These are phyloP conservation scores for Pelargonium fulgidum DNA, from an alignment of 441 rosid species.

Conservation along the genomic window DNA sequence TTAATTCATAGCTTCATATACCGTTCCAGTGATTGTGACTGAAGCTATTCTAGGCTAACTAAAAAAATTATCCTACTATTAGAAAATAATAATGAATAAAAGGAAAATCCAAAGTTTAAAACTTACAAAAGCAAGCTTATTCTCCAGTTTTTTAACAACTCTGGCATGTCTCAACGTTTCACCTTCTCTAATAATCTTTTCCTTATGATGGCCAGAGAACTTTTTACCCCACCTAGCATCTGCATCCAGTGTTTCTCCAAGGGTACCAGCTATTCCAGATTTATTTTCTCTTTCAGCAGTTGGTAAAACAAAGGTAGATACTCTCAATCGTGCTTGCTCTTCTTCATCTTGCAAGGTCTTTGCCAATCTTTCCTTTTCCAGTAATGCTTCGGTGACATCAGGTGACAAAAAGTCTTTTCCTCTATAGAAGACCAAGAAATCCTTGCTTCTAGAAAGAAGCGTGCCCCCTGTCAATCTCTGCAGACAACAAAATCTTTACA, in stretches of 20 bases:
- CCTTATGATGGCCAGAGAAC: conserved; percentile 42
- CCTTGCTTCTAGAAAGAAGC: conserved; percentile 79
- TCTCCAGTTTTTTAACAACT: conserved; percentile 65
- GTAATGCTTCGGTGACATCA: conserved; percentile 65
- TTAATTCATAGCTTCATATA: conserved; percentile 7
- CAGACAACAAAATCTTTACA: conserved; percentile 26
- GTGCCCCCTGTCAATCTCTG: conserved; percentile 88
- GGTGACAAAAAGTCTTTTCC: conserved; percentile 77
- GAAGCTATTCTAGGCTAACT: background rate
- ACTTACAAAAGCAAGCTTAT: conserved; percentile 72
- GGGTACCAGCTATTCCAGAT: conserved; percentile 65
- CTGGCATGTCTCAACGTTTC: conserved; percentile 56
- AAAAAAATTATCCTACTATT: background rate
- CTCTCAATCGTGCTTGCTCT: conserved; percentile 85
- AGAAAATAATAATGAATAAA: background rate
- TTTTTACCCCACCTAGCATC: conserved; percentile 68
- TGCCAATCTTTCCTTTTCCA: conserved; percentile 75
- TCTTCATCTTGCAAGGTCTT: conserved; percentile 74
- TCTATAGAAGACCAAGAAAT: conserved; percentile 86
- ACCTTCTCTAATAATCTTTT: conserved; percentile 57
- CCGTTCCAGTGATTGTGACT: background rate
- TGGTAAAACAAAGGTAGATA: conserved; percentile 48
- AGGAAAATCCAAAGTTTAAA: conserved; percentile 16
- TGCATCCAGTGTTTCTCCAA: conserved; percentile 81
- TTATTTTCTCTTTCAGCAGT: conserved; percentile 31